phyloP scores from a whole-genome alignment of 2,329 filamentous ascomycete genomes.

The Colletotrichum falcatum region DNA sequence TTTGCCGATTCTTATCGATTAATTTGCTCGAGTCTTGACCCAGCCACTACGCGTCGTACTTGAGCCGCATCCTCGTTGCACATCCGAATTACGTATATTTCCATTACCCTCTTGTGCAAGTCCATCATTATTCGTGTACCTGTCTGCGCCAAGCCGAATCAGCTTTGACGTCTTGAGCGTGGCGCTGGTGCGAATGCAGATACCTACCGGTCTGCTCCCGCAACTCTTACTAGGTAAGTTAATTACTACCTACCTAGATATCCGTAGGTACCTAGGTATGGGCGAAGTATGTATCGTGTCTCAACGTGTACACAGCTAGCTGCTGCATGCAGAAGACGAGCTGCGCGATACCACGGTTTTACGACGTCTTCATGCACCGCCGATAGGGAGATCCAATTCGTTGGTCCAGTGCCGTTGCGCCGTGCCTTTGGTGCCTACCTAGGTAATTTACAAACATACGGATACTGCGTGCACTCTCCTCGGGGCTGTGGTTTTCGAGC shows the following conservation, averaged over 20 bases:
- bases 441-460: not conserved
- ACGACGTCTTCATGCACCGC: conserved; percentile 28
- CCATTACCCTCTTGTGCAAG: too few species aligned
- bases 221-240: not conserved
- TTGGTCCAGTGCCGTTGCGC: conserved; percentile 16
- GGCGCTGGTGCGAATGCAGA: conserved; percentile 2
- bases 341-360: conserved; percentile 24
- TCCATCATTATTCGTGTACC: too few species aligned
- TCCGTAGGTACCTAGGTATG: too few species aligned
- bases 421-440: too few species aligned
- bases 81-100: too few species aligned
- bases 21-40: not conserved
- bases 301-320: not conserved
- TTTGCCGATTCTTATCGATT: conserved; percentile 11
- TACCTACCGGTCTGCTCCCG: not conserved
- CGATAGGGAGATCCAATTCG: conserved; percentile 25
- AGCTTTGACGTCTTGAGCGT: not conserved
- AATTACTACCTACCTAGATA: too few species aligned
- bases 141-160: too few species aligned
- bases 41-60: conserved; percentile 4
- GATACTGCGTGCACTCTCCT: not conserved
- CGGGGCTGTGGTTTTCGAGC: conserved; percentile 1
- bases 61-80: conserved; percentile 3
- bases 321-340: conserved; percentile 17
- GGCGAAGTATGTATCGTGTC: too few species aligned